Evolutionary conservation across 2,329 filamentous ascomycete genomes (phyloP).

Genomic region (Didymella lethalis): DNA sequence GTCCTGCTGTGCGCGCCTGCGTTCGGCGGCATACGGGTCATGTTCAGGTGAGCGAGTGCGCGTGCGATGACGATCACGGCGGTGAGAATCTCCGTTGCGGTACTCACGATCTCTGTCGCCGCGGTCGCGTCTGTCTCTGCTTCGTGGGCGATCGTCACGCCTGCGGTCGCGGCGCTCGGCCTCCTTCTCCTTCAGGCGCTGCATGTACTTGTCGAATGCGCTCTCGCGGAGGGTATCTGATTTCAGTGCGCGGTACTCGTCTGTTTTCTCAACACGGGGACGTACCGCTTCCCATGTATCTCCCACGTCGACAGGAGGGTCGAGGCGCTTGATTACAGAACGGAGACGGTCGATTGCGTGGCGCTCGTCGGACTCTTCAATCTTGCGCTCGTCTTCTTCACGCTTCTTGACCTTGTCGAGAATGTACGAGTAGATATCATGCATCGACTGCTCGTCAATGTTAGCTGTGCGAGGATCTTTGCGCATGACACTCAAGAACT

Average conservation of each 20-base stretch:
- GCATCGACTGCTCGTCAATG: slow-evolving; percentile 80
- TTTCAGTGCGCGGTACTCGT: slow-evolving; percentile 83
- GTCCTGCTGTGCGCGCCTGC: slow-evolving; percentile 90
- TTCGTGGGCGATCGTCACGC: slow-evolving; percentile 55
- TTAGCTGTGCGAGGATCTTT: slow-evolving; percentile 87
- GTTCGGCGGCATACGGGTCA: slow-evolving; percentile 94
- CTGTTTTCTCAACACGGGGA: slow-evolving; percentile 77
- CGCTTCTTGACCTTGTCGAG: slow-evolving; percentile 86
- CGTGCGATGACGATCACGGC: slow-evolving; percentile 56
- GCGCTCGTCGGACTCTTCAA: slow-evolving; percentile 84
- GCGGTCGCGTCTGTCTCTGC: slow-evolving; percentile 51
- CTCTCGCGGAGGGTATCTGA: slow-evolving; percentile 82
- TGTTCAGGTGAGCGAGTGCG: slow-evolving; percentile 88
- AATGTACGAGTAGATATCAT: slow-evolving; percentile 84
- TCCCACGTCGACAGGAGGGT: slow-evolving; percentile 77
- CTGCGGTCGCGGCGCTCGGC: slow-evolving; percentile 64
- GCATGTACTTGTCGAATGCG: slow-evolving; percentile 91
- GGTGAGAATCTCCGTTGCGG: slow-evolving; percentile 51
- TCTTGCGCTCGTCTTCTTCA: slow-evolving; percentile 81
- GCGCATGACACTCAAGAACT: slow-evolving; percentile 83
- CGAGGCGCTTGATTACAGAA: slow-evolving; percentile 85
- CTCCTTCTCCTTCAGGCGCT: slow-evolving; percentile 89
- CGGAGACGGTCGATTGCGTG: slow-evolving; percentile 84
- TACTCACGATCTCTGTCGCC: slow-evolving; percentile 53
- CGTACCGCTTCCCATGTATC: slow-evolving; percentile 92